phyloP scores from a whole-genome alignment of 1,284 basidiomycete species.

The Trametes versicolor region DNA sequence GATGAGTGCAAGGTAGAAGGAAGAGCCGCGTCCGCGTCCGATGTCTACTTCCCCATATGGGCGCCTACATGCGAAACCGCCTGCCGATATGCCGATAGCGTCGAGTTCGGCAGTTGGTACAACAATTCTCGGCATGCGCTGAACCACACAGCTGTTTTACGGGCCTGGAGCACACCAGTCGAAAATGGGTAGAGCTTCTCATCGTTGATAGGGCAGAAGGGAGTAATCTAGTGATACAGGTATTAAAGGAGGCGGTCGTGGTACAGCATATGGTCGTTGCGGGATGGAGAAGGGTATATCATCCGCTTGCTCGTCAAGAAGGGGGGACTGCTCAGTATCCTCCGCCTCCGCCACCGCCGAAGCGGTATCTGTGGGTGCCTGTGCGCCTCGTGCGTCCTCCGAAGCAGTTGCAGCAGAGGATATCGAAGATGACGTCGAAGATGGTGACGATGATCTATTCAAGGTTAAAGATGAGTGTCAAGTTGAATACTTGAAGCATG shows the following conservation, averaged over 20 bases:
- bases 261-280: neutral
- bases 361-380: constrained; percentile 42
- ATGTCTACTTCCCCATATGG: no score
- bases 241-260: neutral
- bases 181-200: neutral
- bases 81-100: no score
- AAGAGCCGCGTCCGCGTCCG: no score
- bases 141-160: no score
- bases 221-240: constrained; percentile 5
- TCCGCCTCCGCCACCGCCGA: constrained; percentile 33
- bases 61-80: no score
- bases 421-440: constrained; percentile 66
- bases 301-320: constrained; percentile 1
- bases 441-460: constrained; percentile 68
- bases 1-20: no score
- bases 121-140: no score
- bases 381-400: constrained; percentile 49
- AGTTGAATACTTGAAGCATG: constrained; percentile 2
- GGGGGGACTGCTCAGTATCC: constrained; percentile 10
- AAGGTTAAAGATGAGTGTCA: neutral
- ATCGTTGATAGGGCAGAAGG: neutral
- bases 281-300: constrained; percentile 3
- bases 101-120: no score
- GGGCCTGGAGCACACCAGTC: no score
- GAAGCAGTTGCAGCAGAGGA: constrained; percentile 68